Base-by-base conservation (phyloP, 306 rosid genomes). In the Inga oerstediana region DNA sequence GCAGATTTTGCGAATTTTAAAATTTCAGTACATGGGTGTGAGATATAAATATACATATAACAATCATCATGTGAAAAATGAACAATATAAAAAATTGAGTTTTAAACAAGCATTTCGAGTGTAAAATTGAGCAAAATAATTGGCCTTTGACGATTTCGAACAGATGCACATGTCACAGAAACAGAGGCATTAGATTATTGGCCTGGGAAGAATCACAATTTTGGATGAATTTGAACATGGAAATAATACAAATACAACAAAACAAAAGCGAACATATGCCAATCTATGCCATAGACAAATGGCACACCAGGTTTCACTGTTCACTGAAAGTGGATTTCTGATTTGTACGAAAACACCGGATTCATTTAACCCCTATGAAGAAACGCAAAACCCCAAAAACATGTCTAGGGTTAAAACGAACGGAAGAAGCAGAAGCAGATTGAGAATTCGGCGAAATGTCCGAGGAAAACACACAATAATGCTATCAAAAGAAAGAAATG, bases 281-380 rank as follows among this genome's bases (percentile, higher is more conserved):
- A 66, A 83, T 80, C 62, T 87, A 85, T 44, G 73, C 74, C 72
- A 84, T 76, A 65, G 73, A 76, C 74, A 88, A 62, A 83, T 32
- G 78, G 77, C 80, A 79, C 2, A 54, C 74, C 81, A 84, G 62
- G 56, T 10, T 72, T 70, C 79, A 65, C 71, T 32, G 24, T 65
- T 12, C n/a, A 14, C 43, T 13, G 10, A 65, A 65, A 65, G 20
- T 24, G n/a, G 17, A 65, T 13, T 13, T 15, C 43, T 5, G 0
- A 5, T 10, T 13, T 13, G 37, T 5, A 17, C 69, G 10, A 15
- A 65, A 65, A 65, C 11, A 62, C 71, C 71, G 15, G 10, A 65
- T 32, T 65, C 71, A 32, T 5, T 32, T 10, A 32, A 13, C 14
- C 9, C 20, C 20, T 34, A 2, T 0, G 32, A 30, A 64, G 9